Conservation (phyloP, 1,139 yeast species). For the Saccharomyces hybrid region DNA sequence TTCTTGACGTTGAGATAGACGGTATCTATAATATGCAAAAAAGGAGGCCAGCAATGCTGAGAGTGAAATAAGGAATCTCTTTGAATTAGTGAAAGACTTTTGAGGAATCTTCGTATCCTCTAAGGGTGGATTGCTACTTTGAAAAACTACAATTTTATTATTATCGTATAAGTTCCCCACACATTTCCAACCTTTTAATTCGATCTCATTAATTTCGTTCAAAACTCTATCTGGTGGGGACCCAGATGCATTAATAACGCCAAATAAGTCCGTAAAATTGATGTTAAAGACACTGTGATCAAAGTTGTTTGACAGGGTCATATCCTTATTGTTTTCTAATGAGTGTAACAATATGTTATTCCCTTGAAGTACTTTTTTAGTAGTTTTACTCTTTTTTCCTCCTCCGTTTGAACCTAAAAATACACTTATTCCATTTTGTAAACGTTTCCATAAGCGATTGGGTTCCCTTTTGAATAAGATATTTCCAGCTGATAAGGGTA, state of each 20-base stretch:
- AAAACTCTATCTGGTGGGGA: constrained; percentile 21
- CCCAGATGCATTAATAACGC: constrained; percentile 20
- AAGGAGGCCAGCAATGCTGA: constrained; percentile 3
- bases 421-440: not conserved
- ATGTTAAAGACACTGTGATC: constrained; percentile 16
- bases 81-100: not conserved
- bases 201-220: constrained; percentile 14
- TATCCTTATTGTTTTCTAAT: constrained; percentile 9
- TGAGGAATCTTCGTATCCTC: not conserved
- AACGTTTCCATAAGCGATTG: not conserved
- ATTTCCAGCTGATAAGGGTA: constrained; percentile 9
- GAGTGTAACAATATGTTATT: constrained; percentile 13
- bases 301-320: constrained; percentile 7
- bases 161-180: constrained; percentile 15
- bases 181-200: constrained; percentile 21
- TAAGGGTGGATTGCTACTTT: not conserved
- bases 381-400: not conserved
- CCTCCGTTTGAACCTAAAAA: not conserved
- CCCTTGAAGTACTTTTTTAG: constrained; percentile 5
- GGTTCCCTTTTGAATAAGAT: constrained; percentile 2
- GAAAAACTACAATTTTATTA: constrained; percentile 1
- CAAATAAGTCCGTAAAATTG: constrained; percentile 20
- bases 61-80: not conserved
- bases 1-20: not conserved
- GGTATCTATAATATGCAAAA: constrained; percentile 4